A percentile compares a stretch with the other conserved stretches of the same genome.
Evolutionary conservation across 495 filamentous ascomycete genomes (phyloP).

Genomic region (Apiosordaria backusii): DNA sequence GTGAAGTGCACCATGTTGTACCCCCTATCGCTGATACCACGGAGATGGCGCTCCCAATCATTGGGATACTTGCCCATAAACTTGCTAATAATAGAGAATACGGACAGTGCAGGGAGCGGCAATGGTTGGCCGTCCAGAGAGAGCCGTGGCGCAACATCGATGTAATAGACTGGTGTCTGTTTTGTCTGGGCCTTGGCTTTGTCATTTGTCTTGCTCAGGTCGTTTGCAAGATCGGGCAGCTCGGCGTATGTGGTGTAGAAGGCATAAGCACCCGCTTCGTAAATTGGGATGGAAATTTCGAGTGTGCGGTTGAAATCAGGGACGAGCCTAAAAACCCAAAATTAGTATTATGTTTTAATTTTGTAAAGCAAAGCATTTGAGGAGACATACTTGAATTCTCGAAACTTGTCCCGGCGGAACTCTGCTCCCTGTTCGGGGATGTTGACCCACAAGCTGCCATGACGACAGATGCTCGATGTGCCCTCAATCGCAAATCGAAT

Average conservation of each 20-base stretch:
- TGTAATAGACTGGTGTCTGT: constrained; percentile 74
- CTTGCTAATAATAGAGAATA: constrained; percentile 95
- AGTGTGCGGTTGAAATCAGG: constrained; percentile 91
- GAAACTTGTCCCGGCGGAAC: constrained; percentile 74
- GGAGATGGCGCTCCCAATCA: constrained; percentile 84
- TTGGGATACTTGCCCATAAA: constrained; percentile 91
- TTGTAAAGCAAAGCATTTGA: background rate
- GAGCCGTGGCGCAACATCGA: constrained; percentile 87
- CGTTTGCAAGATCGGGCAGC: constrained; percentile 70
- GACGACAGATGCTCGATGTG: constrained; percentile 87
- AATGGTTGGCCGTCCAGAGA: constrained; percentile 63
- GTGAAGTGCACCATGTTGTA: constrained; percentile 99
- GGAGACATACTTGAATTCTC: constrained; percentile 74
- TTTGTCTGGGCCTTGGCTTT: constrained; percentile 45
- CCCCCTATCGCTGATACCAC: constrained; percentile 78
- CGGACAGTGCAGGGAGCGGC: constrained; percentile 79
- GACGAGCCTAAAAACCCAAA: constrained; percentile 56
- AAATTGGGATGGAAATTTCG: constrained; percentile 81
- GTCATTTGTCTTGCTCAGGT: constrained; percentile 37
- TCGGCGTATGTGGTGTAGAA: constrained; percentile 94
- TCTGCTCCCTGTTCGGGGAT: constrained; percentile 70
- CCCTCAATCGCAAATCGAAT: constrained; percentile 94
- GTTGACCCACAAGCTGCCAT: constrained; percentile 95
- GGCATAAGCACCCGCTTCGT: constrained; percentile 82
- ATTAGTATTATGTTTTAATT: background rate